phyloP scores from a whole-genome alignment of 2,329 filamentous ascomycete genomes.

The Penicillium sp. region DNA sequence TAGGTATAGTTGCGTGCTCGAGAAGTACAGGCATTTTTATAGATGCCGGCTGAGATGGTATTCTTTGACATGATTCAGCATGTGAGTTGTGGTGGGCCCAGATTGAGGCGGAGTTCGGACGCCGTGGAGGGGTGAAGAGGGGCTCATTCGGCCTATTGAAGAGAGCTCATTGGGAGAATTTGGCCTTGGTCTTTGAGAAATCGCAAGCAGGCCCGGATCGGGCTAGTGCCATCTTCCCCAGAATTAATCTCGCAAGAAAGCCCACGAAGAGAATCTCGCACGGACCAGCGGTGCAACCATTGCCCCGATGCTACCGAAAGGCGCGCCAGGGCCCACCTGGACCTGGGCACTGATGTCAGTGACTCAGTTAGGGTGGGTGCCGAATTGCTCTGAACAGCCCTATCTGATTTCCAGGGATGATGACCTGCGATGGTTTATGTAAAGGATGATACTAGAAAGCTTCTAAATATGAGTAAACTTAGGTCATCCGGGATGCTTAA shows the following conservation, averaged over 20 bases:
- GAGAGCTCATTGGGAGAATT: not conserved
- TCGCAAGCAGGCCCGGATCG: constrained; percentile 24
- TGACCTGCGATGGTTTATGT: too few relatives aligned
- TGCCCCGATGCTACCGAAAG: not conserved
- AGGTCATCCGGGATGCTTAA: too few relatives aligned
- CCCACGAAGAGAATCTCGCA: not conserved
- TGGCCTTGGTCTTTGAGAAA: not conserved
- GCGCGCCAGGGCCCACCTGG: not conserved
- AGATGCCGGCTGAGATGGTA: not conserved
- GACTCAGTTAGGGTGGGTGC: not conserved
- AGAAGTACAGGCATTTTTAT: not conserved
- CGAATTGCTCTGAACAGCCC: too few relatives aligned
- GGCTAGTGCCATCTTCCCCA: constrained; percentile 8
- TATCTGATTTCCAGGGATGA: too few relatives aligned
- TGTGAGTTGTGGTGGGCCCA: not conserved
- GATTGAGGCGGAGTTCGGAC: not conserved
- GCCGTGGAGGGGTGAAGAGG: not conserved
- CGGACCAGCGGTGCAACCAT: not conserved
- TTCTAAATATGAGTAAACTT: too few relatives aligned
- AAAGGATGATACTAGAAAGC: too few relatives aligned
- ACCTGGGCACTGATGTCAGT: not conserved
- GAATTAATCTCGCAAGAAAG: not conserved
- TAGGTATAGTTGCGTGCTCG: not conserved
- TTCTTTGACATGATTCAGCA: not conserved
- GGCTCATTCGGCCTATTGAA: not conserved